Percentiles rank a stretch among this genome's conserved stretches.
These are phyloP conservation scores for Pholiota microspora DNA, from an alignment of 768 basidiomycete species.

Conservation along the genomic window DNA sequence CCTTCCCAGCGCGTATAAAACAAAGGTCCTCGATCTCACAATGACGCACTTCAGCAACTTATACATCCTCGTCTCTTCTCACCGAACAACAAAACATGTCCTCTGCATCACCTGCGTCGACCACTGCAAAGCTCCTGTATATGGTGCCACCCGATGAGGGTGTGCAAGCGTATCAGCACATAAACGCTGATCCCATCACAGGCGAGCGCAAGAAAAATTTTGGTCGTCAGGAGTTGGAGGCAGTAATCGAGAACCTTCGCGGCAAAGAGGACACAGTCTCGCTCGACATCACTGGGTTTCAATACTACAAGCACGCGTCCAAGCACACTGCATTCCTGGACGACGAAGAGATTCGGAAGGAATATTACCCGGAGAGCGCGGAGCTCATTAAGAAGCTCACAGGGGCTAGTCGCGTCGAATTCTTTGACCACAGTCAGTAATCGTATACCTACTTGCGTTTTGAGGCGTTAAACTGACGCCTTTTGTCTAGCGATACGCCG, in stretches of 20 bases:
- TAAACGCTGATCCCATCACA: slow-evolving; percentile 30
- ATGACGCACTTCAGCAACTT: background rate
- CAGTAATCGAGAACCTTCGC: slow-evolving; percentile 51
- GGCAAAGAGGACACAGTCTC: slow-evolving; percentile 43
- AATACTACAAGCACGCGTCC: slow-evolving; percentile 36
- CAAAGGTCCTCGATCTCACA: background rate
- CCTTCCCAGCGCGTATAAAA: background rate
- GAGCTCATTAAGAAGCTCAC: slow-evolving; percentile 58
- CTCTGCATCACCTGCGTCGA: slow-evolving; percentile 10
- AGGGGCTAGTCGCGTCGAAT: slow-evolving; percentile 52
- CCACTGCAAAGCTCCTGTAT: slow-evolving; percentile 36
- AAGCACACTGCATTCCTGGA: slow-evolving; percentile 46
- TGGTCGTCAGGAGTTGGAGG: slow-evolving; percentile 21
- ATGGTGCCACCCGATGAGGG: slow-evolving; percentile 36
- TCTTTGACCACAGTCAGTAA: slow-evolving; percentile 68
- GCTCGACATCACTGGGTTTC: slow-evolving; percentile 54
- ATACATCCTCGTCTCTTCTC: background rate
- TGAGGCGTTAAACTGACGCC: no score
- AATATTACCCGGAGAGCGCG: slow-evolving; percentile 62
- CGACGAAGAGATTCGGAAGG: slow-evolving; percentile 48
- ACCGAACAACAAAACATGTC: background rate
- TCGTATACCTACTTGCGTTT: no score
- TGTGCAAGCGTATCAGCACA: slow-evolving; percentile 34
- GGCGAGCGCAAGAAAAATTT: slow-evolving; percentile 39
- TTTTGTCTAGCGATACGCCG: slow-evolving; percentile 56